phyloP scores from a whole-genome alignment of 2,329 filamentous ascomycete species.

The Massarina eburnea region DNA sequence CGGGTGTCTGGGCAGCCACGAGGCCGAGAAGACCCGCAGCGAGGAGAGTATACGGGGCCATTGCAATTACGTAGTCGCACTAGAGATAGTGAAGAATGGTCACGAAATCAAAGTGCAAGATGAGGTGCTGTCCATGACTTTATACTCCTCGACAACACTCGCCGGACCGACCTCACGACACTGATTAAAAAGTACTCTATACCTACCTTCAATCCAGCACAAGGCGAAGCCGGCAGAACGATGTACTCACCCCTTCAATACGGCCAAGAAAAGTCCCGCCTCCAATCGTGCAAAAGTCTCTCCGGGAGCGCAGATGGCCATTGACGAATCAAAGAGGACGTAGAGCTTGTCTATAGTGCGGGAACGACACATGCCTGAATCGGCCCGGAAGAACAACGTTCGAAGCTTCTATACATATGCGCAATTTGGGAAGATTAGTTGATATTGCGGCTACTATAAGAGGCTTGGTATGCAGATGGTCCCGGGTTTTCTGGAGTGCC shows the following conservation, averaged over 20 bases:
- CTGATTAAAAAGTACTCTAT: constrained; percentile 10
- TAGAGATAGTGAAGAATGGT: constrained; percentile 1
- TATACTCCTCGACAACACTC: constrained; percentile 3
- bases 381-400: constrained; percentile 10
- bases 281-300: background rate
- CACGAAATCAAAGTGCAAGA: constrained; percentile 2
- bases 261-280: background rate
- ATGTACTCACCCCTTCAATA: background rate
- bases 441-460: constrained; percentile 22
- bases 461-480: constrained; percentile 5
- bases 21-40: constrained; percentile 29
- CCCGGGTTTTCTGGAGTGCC: constrained; percentile 12
- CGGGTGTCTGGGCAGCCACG: constrained; percentile 33
- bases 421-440: constrained; percentile 10
- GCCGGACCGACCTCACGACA: constrained; percentile 7
- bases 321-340: background rate
- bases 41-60: constrained; percentile 29
- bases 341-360: background rate
- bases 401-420: constrained; percentile 11
- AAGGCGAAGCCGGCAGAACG: background rate
- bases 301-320: background rate
- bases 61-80: constrained; percentile 11
- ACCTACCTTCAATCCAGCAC: background rate
- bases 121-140: constrained; percentile 2
- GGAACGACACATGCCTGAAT: constrained; percentile 1